A percentile compares a stretch with the other conserved stretches of the same genome.
Conservation (phyloP, 2,329 filamentous ascomycete genomes). For the Periglandula ipomoeae region DNA sequence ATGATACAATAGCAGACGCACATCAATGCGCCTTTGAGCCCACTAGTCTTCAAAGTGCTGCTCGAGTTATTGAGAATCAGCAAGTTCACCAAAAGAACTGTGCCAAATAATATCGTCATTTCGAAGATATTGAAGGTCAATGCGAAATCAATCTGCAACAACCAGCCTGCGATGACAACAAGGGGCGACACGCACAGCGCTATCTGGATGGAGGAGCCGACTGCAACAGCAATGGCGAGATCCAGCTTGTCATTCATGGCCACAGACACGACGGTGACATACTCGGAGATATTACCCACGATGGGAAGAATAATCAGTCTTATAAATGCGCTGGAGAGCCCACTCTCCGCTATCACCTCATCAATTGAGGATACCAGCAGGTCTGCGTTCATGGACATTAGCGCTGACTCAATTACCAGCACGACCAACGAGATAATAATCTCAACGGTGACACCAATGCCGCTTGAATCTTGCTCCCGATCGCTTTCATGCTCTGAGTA, state of each 20-base stretch:
- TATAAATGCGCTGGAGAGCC: constrained; percentile 48
- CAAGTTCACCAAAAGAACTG: constrained; percentile 64
- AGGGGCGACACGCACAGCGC: constrained; percentile 52
- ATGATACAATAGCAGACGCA: constrained; percentile 47
- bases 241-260: constrained; percentile 53
- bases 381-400: constrained; percentile 52
- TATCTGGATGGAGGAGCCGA: constrained; percentile 54
- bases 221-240: constrained; percentile 50
- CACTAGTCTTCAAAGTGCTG: constrained; percentile 48
- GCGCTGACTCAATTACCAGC: constrained; percentile 41
- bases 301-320: constrained; percentile 54
- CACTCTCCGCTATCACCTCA: constrained; percentile 38
- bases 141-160: constrained; percentile 44
- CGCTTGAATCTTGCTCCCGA: neutral
- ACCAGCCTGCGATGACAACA: constrained; percentile 51
- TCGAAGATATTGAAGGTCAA: constrained; percentile 69
- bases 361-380: constrained; percentile 52
- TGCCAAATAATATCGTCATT: constrained; percentile 62
- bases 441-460: neutral
- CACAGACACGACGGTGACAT: constrained; percentile 52
- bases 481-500: constrained; percentile 6
- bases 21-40: constrained; percentile 45
- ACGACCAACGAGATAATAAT: constrained; percentile 35
- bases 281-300: constrained; percentile 54
- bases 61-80: constrained; percentile 64